phyloP scores from a whole-genome alignment of 495 filamentous ascomycete genomes.

The Penicillium cinerascens region DNA sequence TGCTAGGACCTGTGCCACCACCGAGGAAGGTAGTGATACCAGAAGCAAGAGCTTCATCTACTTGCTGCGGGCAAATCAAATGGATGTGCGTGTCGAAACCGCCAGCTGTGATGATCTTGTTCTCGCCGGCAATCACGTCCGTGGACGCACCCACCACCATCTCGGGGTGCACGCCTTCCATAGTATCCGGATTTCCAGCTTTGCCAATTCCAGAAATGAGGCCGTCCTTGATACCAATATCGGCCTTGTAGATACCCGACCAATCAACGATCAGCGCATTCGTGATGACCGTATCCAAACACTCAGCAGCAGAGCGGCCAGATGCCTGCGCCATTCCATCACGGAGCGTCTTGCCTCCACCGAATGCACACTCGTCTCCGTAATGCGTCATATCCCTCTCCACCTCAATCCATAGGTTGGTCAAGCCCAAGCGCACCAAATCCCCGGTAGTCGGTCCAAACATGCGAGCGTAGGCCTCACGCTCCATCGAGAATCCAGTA shows the following conservation, averaged over 20 bases:
- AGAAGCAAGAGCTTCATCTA: constrained; percentile 76
- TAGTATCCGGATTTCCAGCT: constrained; percentile 93
- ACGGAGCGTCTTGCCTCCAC: constrained; percentile 88
- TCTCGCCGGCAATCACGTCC: constrained; percentile 93
- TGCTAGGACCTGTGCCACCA: constrained; percentile 91
- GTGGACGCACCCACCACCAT: constrained; percentile 88
- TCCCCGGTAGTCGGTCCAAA: constrained; percentile 93
- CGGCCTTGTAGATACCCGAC: constrained; percentile 93
- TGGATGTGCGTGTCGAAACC: constrained; percentile 94
- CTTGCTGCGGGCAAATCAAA: constrained; percentile 96
- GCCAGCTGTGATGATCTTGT: constrained; percentile 89
- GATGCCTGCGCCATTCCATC: constrained; percentile 97
- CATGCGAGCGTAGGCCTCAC: constrained; percentile 77
- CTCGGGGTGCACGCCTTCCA: constrained; percentile 77
- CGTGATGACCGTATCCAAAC: constrained; percentile 82
- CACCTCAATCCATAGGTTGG: constrained; percentile 87
- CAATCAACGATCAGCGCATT: constrained; percentile 93
- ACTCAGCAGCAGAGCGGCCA: constrained; percentile 65
- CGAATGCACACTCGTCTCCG: constrained; percentile 94
- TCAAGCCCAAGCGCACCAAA: constrained; percentile 72
- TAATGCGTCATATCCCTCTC: constrained; percentile 83
- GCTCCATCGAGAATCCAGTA: constrained; percentile 65
- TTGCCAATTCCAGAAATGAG: constrained; percentile 90
- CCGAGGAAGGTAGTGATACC: constrained; percentile 92
- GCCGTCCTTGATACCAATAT: constrained; percentile 91